Conservation (phyloP, 2,329 filamentous ascomycete species). For the Hypoxylon sp. region DNA sequence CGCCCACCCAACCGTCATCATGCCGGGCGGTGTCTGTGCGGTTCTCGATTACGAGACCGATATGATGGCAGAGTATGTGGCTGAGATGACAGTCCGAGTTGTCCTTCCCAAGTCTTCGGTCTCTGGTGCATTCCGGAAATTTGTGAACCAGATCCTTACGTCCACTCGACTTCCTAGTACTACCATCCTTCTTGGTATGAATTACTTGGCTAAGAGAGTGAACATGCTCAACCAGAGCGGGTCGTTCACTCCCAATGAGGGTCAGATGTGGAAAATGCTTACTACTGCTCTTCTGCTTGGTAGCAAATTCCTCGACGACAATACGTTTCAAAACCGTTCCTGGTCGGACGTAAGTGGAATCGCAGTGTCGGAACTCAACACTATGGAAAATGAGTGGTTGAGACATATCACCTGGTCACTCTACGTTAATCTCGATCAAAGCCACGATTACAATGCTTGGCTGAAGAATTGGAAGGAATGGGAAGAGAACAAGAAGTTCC, state of each 20-base stretch:
- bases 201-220: conserved; percentile 88
- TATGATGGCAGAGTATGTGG: conserved; percentile 94
- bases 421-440: conserved; percentile 85
- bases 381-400: conserved; percentile 90
- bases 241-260: conserved; percentile 72
- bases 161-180: conserved; percentile 92
- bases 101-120: conserved; percentile 68
- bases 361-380: conserved; percentile 84
- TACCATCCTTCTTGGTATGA: conserved; percentile 90
- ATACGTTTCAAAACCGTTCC: conserved; percentile 96
- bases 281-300: conserved; percentile 88
- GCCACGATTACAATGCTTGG: conserved; percentile 78
- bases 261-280: conserved; percentile 88
- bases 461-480: conserved; percentile 73
- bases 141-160: conserved; percentile 89
- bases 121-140: conserved; percentile 86
- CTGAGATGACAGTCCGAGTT: conserved; percentile 82
- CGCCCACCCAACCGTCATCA: conserved; percentile 60
- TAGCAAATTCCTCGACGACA: conserved; percentile 97
- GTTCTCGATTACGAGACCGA: conserved; percentile 98
- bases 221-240: conserved; percentile 75
- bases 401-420: conserved; percentile 85
- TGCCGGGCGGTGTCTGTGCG: conserved; percentile 88
- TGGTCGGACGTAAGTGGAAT: conserved; percentile 98
- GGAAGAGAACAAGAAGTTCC: conserved; percentile 67